Base-by-base conservation (phyloP, 2,329 filamentous ascomycete genomes). In the Colletotrichum sp. region DNA sequence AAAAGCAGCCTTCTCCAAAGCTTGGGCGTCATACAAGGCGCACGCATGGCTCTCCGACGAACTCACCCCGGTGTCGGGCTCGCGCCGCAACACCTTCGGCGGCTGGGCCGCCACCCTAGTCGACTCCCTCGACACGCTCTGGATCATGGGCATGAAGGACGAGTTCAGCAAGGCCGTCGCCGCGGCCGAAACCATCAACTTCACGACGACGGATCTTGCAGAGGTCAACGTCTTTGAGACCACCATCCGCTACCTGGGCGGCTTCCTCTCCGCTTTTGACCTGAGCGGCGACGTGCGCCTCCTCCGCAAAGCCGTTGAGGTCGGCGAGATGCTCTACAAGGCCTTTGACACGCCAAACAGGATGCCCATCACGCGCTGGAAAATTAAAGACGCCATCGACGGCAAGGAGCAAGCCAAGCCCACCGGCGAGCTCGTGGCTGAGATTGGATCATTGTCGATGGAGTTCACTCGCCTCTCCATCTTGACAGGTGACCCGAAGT, bases 391-490 rank as follows among this genome's bases (percentile, higher is more conserved):
- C 2, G 82, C 81, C 8, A 77, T 80, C 30, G 71, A 74, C 32
- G 82, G 81, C 12, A 76, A 79, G 59, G 70, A 72, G 39, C 80
- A 39, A 1, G 1, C 15, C 2, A 39, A 1, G 36, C 36, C 36
- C 0, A 39, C 1, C 13, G 30, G 34, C 26, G 30, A 83, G 70
- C 84, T 93, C 79, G 85, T 94, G 79, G 92, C 90, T 77, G 88
- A 93, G 85, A 81, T 95, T 80, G 93, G 93, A 16, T 94, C 93
- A 6, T 87, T 95, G 60, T 92, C 90, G 1, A 84, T 96, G 76
- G 94, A 96, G 80, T 92, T 96, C 81, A 94, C 93, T 10, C 89
- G 93, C 12, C 85, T 96, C 59, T 93, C 93, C 2, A 94, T 95
- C 81, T 84, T 96, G 76, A 96, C 94, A 0, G 92, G 91, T 28